A percentile compares a stretch with the other conserved stretches of the same genome.
Evolutionary conservation across 2,329 filamentous ascomycete species (phyloP).

Genomic region (Aureobasidium sp.): DNA sequence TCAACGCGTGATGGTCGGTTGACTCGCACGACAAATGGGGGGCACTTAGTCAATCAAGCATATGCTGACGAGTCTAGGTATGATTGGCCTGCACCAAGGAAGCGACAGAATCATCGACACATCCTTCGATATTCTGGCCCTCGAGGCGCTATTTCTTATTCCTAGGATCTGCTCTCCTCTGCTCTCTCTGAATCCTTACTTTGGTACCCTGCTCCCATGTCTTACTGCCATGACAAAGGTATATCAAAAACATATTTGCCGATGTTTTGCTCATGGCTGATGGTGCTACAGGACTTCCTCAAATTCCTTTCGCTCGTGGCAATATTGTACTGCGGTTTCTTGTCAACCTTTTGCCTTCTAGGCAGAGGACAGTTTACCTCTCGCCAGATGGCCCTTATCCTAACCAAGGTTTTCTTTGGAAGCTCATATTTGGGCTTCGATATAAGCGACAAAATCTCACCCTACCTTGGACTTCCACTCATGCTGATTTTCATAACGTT

Average conservation of each 20-base stretch:
- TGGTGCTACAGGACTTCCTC: constrained; percentile 66
- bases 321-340: constrained; percentile 76
- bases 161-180: constrained; percentile 75
- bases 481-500: constrained; percentile 62
- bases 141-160: constrained; percentile 85
- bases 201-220: constrained; percentile 82
- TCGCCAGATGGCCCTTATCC: constrained; percentile 63
- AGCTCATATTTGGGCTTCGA: constrained; percentile 60
- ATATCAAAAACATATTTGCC: not conserved
- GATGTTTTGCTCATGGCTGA: constrained; percentile 24
- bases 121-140: constrained; percentile 80
- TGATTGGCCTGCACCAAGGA: constrained; percentile 54
- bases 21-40: not conserved
- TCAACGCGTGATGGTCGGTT: not conserved
- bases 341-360: constrained; percentile 77
- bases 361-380: constrained; percentile 63
- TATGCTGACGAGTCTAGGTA: not conserved
- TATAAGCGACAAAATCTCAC: constrained; percentile 42
- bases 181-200: constrained; percentile 80
- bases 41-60: too few relatives aligned
- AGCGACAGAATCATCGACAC: constrained; percentile 61
- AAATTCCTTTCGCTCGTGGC: constrained; percentile 73
- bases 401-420: constrained; percentile 76
- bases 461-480: constrained; percentile 44
- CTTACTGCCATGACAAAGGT: constrained; percentile 68